These are phyloP conservation scores for Puccinellia tenuiflora DNA, from an alignment of 176 grass and related monocot species.

Conservation along the genomic window DNA sequence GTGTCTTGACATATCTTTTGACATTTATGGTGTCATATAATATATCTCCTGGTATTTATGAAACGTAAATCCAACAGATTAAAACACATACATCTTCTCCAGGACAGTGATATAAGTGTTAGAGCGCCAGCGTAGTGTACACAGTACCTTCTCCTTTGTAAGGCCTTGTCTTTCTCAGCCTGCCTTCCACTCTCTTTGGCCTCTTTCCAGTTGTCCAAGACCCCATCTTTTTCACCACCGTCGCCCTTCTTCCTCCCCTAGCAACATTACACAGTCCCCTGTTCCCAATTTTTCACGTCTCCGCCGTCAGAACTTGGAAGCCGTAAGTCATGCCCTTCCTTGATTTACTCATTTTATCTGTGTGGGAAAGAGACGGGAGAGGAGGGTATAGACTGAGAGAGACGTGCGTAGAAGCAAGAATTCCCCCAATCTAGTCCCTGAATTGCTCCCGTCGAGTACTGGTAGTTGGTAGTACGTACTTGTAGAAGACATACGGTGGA, in stretches of 20 bases:
- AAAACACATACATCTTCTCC: not conserved
- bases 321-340: conserved; percentile 27
- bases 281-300: conserved; percentile 39
- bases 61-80: not conserved
- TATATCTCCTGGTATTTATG: not conserved
- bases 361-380: conserved; percentile 35
- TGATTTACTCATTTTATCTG: conserved; percentile 26
- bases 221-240: conserved; percentile 74
- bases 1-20: not conserved
- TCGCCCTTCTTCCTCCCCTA: conserved; percentile 57
- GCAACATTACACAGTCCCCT: conserved; percentile 18
- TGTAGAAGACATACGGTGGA: not conserved
- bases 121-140: not conserved
- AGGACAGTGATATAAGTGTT: not conserved
- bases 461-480: not conserved
- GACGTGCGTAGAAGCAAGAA: conserved; percentile 43
- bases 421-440: conserved; percentile 51
- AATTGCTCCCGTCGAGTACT: conserved; percentile 27
- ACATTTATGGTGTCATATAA: not conserved
- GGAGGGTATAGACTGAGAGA: conserved; percentile 19
- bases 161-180: conserved; percentile 35
- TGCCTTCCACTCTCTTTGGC: conserved; percentile 30
- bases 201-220: conserved; percentile 73
- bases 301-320: conserved; percentile 25
- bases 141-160: conserved; percentile 29